These are phyloP conservation scores for Exophiala sp. DNA, from an alignment of 2,329 filamentous ascomycete genomes.

Conservation along the genomic window DNA sequence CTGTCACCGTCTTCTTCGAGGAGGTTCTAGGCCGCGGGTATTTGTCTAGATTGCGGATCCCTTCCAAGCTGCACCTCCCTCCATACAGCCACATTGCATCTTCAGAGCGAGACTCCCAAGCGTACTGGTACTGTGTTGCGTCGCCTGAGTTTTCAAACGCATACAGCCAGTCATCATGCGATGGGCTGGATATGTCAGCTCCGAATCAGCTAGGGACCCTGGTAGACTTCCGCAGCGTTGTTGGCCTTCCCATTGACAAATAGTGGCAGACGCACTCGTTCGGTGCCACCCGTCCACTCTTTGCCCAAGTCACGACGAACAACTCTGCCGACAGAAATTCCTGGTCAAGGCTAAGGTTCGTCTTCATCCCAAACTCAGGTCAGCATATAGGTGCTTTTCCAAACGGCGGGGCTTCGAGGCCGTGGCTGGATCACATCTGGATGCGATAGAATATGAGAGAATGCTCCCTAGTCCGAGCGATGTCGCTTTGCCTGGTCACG, in stretches of 20 bases:
- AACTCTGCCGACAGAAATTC: background rate
- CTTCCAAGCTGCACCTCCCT: background rate
- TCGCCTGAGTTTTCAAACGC: conserved; percentile 2
- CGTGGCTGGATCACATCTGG: conserved; percentile 1
- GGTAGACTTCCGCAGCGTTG: conserved; percentile 1
- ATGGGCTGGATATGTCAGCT: conserved; percentile 1
- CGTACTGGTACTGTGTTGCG: background rate
- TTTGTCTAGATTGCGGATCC: conserved; percentile 4
- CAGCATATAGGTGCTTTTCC: background rate
- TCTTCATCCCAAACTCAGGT: background rate
- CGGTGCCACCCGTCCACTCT: conserved; percentile 2
- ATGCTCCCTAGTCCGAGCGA: background rate
- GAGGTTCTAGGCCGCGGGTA: background rate
- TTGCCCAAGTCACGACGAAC: conserved; percentile 1
- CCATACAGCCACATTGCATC: conserved; percentile 2
- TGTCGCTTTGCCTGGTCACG: background rate
- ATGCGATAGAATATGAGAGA: background rate
- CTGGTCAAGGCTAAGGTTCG: background rate
- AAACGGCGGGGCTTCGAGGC: conserved; percentile 2
- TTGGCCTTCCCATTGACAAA: background rate
- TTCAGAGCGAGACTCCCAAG: conserved; percentile 1
- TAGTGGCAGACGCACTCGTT: background rate
- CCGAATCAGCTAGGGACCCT: background rate
- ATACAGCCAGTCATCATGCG: background rate
- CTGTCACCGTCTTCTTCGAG: conserved; percentile 3